Base-by-base conservation (phyloP, 2,329 filamentous ascomycete species). In the Diaporthe vexans region DNA sequence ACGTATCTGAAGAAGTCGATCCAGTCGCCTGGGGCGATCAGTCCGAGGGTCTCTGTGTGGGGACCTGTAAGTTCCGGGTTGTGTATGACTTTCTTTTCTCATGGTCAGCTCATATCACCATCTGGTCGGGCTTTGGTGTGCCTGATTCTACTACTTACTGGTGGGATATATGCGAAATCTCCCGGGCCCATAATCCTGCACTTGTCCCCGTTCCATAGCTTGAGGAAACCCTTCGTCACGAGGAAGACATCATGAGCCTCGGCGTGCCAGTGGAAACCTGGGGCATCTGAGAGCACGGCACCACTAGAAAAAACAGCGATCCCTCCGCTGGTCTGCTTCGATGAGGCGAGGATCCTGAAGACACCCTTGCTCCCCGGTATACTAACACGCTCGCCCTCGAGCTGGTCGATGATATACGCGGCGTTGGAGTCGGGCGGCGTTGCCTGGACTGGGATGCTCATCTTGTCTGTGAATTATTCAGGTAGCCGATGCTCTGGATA, bases 1-100 rank as follows among this genome's bases (percentile, higher is more conserved):
- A 91, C 85, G 78, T 89, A 87, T 67, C 89, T 85, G 82, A 91
- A 91, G 82, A 91, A 91, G 77, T 91, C 88, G 37, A 90, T 83
- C 89, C 89, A 91, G 78, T 89, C 88, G 7, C 88, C 89, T 0
- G 89, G 89, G 0, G 87, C 87, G 37, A 91, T 87, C 4, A 91
- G 80, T 19, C 89, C 88, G 1, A 88, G 81, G 26, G 85, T 85
- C 76, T 91, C 89, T 2, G 88, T 88, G 75, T 90, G 87, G 0
- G 87, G 84, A 1, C 88, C 88, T 1, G 89, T 81, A 35, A 89
- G 82, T 72, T 90, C 86, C 6, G 89, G 89, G 76, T 90, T 89
- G 78, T 91, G 89, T 59, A 91, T 82, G 11, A 87, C 82, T 75
- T 81, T 85, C 86, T 88, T 51, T 0, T 90, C 90, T 0, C n/a